Conservation (phyloP, 805 yeast species). For the Starmerella ratchasimensis region DNA sequence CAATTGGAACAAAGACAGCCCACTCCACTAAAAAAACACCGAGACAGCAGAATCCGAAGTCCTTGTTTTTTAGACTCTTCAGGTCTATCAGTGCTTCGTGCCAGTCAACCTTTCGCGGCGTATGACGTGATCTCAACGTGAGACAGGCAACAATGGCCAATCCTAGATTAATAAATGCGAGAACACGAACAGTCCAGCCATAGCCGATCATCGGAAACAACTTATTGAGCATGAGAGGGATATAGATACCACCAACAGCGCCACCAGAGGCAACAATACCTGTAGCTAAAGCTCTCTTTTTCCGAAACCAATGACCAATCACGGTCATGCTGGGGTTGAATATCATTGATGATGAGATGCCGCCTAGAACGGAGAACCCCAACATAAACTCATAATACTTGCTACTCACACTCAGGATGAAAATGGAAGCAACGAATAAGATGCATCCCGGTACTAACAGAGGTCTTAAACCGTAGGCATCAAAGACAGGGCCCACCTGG, state of each 20-base stretch:
- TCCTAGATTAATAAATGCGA: conserved; percentile 27
- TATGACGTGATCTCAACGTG: conserved; percentile 29
- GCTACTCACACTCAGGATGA: conserved; percentile 39
- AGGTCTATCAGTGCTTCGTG: conserved; percentile 24
- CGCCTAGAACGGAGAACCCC: conserved; percentile 41
- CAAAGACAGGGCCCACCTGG: conserved; percentile 43
- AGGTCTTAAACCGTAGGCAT: conserved; percentile 38
- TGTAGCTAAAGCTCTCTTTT: conserved; percentile 43
- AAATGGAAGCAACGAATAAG: conserved; percentile 36
- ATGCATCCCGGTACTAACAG: conserved; percentile 36
- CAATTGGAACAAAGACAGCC: conserved; percentile 37
- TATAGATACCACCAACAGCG: conserved; percentile 48
- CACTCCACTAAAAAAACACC: conserved; percentile 35
- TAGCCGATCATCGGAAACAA: conserved; percentile 39
- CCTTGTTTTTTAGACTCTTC: conserved; percentile 21
- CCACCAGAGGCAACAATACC: conserved; percentile 56
- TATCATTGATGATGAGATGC: conserved; percentile 32
- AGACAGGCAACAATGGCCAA: conserved; percentile 25
- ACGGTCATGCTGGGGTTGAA: conserved; percentile 44
- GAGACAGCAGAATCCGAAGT: conserved; percentile 22
- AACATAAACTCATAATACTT: conserved; percentile 47
- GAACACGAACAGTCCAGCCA: conserved; percentile 45
- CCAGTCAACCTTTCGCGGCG: conserved; percentile 12
- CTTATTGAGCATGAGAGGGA: conserved; percentile 41
- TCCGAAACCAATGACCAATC: conserved; percentile 48